Evolutionary conservation across 23 red algal species (phyloP).

Genomic region (Gracilaria domingensis): DNA sequence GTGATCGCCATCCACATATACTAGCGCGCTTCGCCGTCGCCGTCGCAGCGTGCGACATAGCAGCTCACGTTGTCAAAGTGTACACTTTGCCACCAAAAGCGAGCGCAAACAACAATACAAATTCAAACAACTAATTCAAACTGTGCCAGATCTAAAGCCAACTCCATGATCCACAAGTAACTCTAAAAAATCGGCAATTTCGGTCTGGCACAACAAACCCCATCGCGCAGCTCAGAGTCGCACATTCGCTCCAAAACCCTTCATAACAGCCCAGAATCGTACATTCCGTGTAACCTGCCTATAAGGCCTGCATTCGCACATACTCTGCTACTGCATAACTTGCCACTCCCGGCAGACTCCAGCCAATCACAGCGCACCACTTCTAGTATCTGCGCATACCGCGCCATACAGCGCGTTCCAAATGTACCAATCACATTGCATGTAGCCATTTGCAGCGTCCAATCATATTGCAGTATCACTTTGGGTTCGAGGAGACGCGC

Average conservation of each 20-base stretch:
- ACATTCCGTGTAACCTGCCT: no score
- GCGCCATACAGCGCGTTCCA: neutral
- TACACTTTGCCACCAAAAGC: neutral
- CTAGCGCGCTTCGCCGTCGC: neutral
- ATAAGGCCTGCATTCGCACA: neutral
- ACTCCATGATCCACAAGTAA: neutral
- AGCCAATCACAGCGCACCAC: slow-evolving; percentile 4
- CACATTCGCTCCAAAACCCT: neutral
- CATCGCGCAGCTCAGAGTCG: slow-evolving; percentile 1
- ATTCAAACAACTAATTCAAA: neutral
- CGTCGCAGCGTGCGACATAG: neutral
- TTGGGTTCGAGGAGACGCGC: neutral
- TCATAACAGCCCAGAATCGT: no score
- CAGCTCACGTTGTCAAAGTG: neutral
- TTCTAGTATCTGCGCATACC: neutral
- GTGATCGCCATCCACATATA: slow-evolving; percentile 2
- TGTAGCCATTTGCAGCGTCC: neutral
- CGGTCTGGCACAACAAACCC: neutral
- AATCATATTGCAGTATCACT: neutral
- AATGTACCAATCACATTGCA: neutral
- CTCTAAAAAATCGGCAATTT: slow-evolving; percentile 12
- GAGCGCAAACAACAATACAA: neutral
- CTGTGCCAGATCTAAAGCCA: neutral
- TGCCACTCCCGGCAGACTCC: neutral
- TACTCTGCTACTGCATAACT: neutral